Conservation (phyloP, 164 flowering plant genomes). For the Magnolia sinica region DNA sequence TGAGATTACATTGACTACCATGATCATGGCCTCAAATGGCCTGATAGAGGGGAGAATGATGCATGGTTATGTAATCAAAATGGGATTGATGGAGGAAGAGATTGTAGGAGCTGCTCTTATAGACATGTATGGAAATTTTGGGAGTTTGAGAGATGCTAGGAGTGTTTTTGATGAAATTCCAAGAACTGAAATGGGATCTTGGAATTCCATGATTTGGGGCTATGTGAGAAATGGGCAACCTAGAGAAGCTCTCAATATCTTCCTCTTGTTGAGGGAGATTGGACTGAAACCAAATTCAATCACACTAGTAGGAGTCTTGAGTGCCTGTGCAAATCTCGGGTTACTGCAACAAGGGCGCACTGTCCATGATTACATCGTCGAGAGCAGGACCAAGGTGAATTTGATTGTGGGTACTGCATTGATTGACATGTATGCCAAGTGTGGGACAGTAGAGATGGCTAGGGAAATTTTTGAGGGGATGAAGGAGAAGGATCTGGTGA, state of each 20-base stretch:
- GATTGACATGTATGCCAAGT: slow-evolving; percentile 41
- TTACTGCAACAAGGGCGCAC: slow-evolving; percentile 1
- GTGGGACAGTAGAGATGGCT: slow-evolving; percentile 32
- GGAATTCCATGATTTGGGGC: slow-evolving; percentile 64
- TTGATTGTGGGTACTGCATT: slow-evolving; percentile 6
- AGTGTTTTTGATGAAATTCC: slow-evolving; percentile 50
- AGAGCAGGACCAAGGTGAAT: slow-evolving; percentile 5
- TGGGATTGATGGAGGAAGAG: slow-evolving; percentile 10
- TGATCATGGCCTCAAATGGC: slow-evolving; percentile 9
- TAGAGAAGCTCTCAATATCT: slow-evolving; percentile 48
- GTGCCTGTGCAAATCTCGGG: slow-evolving; percentile 10
- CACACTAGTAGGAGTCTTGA: slow-evolving; percentile 9
- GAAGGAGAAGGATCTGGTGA: slow-evolving; percentile 31
- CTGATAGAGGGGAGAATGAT: slow-evolving; percentile 16
- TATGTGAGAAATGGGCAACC: slow-evolving; percentile 53
- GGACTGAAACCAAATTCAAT: slow-evolving; percentile 38
- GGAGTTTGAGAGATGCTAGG: slow-evolving; percentile 47
- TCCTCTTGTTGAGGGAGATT: slow-evolving; percentile 38
- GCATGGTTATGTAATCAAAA: slow-evolving; percentile 24
- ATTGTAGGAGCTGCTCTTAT: slow-evolving; percentile 35
- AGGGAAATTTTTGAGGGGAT: slow-evolving; percentile 31
- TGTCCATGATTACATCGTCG: slow-evolving; percentile 6
- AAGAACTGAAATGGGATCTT: slow-evolving; percentile 48
- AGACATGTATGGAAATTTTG: slow-evolving; percentile 45
- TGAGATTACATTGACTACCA: slow-evolving; percentile 12